These are phyloP conservation scores for Cardamine chenopodiifolia DNA, from an alignment of 345 rosid species.

Conservation along the genomic window DNA sequence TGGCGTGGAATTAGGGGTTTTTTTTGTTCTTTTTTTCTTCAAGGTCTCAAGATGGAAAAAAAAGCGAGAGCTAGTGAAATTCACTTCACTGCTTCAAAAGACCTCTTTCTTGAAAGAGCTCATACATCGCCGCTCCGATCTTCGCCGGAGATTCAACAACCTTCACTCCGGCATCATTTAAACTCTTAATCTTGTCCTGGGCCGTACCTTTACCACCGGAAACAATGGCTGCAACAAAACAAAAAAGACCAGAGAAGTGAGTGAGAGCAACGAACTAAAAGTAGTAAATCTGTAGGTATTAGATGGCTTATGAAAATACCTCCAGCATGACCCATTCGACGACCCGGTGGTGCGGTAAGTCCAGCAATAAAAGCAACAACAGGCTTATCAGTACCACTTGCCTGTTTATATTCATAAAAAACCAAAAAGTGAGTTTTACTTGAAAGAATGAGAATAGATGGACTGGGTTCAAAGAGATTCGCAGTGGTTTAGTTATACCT, in stretches of 20 bases:
- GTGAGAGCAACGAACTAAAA: conserved; percentile 2
- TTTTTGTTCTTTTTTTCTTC: not conserved
- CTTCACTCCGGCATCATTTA: conserved; percentile 87
- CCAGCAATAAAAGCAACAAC: conserved; percentile 98
- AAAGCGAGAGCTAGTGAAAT: conserved; percentile 31
- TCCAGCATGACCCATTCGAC: conserved; percentile 99
- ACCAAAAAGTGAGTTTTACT: not conserved
- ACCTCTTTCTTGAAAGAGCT: conserved; percentile 82
- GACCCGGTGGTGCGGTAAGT: conserved; percentile 98
- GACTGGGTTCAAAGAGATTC: conserved; percentile 9
- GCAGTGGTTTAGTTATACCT: conserved; percentile 50
- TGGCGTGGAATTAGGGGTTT: conserved; percentile 32
- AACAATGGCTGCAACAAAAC: conserved; percentile 71
- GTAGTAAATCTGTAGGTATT: not conserved
- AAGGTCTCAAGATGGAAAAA: conserved; percentile 8
- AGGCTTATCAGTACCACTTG: conserved; percentile 93
- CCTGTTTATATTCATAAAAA: conserved; percentile 57
- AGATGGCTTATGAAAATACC: conserved; percentile 49
- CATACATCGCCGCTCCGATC: conserved; percentile 81
- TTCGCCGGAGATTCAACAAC: conserved; percentile 98
- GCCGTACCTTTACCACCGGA: conserved; percentile 99
- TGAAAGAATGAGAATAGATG: not conserved
- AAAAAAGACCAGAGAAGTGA: conserved; percentile 1
- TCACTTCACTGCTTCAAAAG: conserved; percentile 52
- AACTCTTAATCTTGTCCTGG: conserved; percentile 85